Conservation (phyloP, 345 rosid species). For the Turritis glabra region DNA sequence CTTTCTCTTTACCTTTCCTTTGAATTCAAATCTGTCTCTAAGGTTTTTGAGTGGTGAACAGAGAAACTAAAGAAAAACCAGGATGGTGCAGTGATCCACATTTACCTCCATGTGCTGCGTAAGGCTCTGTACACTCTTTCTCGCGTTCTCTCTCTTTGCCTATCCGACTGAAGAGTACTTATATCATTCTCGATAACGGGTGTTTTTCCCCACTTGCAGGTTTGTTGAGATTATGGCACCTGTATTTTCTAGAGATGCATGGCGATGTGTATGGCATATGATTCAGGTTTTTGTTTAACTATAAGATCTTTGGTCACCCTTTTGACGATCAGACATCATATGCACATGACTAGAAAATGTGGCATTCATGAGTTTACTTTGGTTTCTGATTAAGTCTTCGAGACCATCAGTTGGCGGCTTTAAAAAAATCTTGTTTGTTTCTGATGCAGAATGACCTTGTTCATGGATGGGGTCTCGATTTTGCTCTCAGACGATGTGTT, state of each 20-base stretch:
- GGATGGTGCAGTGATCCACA: slow-evolving; percentile 89
- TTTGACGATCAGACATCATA: neutral
- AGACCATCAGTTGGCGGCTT: neutral
- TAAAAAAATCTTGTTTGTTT: slow-evolving; percentile 4
- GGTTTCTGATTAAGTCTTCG: neutral
- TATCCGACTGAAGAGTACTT: slow-evolving; percentile 5
- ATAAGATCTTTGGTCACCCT: slow-evolving; percentile 18
- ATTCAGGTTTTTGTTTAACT: slow-evolving; percentile 64
- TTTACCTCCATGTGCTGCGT: slow-evolving; percentile 98
- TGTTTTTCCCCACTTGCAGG: slow-evolving; percentile 46
- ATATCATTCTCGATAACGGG: neutral
- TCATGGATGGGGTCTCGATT: slow-evolving; percentile 99
- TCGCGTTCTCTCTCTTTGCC: neutral
- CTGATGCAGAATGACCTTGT: slow-evolving; percentile 86
- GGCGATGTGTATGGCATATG: slow-evolving; percentile 98
- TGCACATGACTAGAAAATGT: neutral
- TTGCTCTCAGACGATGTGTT: slow-evolving; percentile 88
- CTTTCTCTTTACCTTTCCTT: neutral
- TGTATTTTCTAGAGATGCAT: slow-evolving; percentile 84
- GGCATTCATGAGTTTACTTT: neutral
- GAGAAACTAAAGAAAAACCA: slow-evolving; percentile 77
- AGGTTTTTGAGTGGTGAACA: slow-evolving; percentile 39
- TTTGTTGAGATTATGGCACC: slow-evolving; percentile 99
- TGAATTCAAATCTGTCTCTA: neutral
- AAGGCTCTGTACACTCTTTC: slow-evolving; percentile 27